Conservation (phyloP, 179 eudicot genomes). For the Nepenthes alata region DNA sequence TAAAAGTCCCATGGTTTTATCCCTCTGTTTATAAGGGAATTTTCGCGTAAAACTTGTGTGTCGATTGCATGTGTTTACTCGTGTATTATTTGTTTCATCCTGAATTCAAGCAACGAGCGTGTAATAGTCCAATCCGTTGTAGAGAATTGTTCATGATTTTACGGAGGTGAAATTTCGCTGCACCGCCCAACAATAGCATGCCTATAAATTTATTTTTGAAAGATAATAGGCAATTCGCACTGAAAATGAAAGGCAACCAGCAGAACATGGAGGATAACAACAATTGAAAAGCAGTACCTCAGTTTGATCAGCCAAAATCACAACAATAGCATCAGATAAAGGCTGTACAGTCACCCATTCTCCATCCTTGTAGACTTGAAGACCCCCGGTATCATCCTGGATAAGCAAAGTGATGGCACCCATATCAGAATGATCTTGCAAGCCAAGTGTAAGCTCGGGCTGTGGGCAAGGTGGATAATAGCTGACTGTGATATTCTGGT, state of each 20-base stretch:
- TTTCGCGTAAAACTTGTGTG: no score
- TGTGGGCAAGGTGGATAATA: conserved; percentile 94
- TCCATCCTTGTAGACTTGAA: conserved; percentile 70
- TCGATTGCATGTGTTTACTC: no score
- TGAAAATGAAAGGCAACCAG: background rate
- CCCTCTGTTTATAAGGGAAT: no score
- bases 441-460: conserved; percentile 89
- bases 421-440: conserved; percentile 92
- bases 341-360: conserved; percentile 81
- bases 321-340: conserved; percentile 61
- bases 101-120: no score
- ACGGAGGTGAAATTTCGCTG: no score
- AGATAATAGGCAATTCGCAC: background rate
- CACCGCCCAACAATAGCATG: no score
- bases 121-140: no score
- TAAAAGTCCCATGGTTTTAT: no score
- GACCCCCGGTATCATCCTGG: conserved; percentile 90
- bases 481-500: conserved; percentile 88
- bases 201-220: no score
- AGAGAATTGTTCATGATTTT: no score
- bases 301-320: conserved; percentile 86
- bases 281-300: conserved; percentile 43
- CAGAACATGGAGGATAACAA: conserved; percentile 1
- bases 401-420: conserved; percentile 81
- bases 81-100: no score